phyloP scores from a whole-genome alignment of 257 asterid genomes.

The Gentiana macrophylla region DNA sequence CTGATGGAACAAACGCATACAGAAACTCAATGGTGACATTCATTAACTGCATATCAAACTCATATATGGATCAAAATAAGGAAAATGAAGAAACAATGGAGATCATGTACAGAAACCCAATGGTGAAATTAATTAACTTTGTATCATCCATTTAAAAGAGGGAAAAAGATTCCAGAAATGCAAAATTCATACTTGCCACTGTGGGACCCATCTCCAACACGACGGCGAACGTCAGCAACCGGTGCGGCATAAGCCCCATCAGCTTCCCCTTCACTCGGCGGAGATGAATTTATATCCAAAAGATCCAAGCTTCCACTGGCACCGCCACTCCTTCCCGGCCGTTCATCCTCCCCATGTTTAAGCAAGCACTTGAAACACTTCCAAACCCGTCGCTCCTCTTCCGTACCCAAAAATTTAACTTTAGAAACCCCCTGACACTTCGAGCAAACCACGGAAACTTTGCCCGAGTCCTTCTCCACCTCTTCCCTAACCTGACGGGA shows the following conservation, averaged over 20 bases:
- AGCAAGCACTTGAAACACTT: slow-evolving; percentile 66
- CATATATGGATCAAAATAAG: no score
- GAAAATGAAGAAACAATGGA: no score
- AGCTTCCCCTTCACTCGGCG: slow-evolving; percentile 56
- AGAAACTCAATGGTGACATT: no score
- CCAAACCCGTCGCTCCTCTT: slow-evolving; percentile 32
- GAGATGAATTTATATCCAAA: slow-evolving; percentile 54
- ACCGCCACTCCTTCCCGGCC: slow-evolving; percentile 15
- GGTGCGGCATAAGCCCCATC: slow-evolving; percentile 16
- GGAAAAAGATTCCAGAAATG: neutral
- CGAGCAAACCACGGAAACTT: slow-evolving; percentile 24
- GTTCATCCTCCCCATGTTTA: slow-evolving; percentile 8
- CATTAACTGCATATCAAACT: no score
- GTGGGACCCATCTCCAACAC: slow-evolving; percentile 15
- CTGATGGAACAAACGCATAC: no score
- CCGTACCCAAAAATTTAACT: slow-evolving; percentile 23
- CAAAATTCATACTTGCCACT: slow-evolving; percentile 44
- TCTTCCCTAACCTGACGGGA: neutral
- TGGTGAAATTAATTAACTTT: no score
- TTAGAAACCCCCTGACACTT: slow-evolving; percentile 39
- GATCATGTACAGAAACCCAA: no score
- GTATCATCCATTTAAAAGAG: no score
- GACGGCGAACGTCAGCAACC: slow-evolving; percentile 24
- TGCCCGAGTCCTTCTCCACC: neutral
- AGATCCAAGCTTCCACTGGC: slow-evolving; percentile 29